These are phyloP conservation scores for Escallonia rubra DNA, from an alignment of 129 eudicot species.

Conservation along the genomic window DNA sequence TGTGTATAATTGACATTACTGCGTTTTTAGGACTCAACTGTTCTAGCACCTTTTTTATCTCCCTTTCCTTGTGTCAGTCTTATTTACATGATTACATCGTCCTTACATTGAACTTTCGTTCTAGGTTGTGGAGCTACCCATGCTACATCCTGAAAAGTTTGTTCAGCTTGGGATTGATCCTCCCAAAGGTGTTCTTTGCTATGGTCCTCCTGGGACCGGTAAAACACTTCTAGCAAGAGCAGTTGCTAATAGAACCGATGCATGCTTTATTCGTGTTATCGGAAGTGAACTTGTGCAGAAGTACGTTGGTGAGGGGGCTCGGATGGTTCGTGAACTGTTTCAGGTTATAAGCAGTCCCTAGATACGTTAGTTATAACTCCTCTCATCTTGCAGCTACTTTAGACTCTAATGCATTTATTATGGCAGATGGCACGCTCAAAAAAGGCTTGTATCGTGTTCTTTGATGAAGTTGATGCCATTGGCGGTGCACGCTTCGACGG, in stretches of 20 bases:
- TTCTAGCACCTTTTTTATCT: neutral
- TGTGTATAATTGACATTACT: constrained; percentile 12
- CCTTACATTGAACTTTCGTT: neutral
- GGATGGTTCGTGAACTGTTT: constrained; percentile 95
- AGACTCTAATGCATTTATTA: constrained; percentile 6
- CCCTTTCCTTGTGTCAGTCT: neutral
- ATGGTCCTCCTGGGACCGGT: constrained; percentile 97
- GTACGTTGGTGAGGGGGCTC: constrained; percentile 93
- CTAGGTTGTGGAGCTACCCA: constrained; percentile 89
- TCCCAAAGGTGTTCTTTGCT: constrained; percentile 94
- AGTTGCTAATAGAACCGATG: constrained; percentile 90
- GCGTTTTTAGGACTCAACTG: neutral
- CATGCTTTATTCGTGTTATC: constrained; percentile 89
- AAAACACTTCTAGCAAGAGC: constrained; percentile 92
- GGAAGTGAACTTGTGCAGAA: constrained; percentile 92
- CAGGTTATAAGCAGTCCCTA: constrained; percentile 42
- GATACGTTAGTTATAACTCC: neutral
- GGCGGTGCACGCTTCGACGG: constrained; percentile 95
- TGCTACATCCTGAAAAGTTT: constrained; percentile 96
- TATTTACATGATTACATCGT: no score
- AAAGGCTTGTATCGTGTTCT: constrained; percentile 80
- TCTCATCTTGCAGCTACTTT: neutral
- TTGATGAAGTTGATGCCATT: constrained; percentile 94
- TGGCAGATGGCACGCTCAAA: constrained; percentile 93
- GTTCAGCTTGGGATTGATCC: constrained; percentile 94